These are phyloP conservation scores for Trichoderma gracile DNA, from an alignment of 2,329 filamentous ascomycete genomes.

Conservation along the genomic window DNA sequence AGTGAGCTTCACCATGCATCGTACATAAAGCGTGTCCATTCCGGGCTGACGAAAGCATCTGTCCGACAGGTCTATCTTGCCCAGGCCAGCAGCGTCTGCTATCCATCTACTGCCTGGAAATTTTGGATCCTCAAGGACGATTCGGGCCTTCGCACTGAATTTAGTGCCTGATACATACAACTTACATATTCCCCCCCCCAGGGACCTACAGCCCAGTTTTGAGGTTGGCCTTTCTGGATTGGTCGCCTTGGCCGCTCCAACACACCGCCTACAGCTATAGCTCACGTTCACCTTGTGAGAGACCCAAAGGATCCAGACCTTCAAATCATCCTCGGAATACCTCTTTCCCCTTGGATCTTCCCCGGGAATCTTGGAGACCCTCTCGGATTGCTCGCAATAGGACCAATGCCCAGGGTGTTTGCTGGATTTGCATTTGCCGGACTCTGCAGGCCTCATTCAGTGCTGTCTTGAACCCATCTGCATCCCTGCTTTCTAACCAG, in stretches of 20 bases:
- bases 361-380: constrained; percentile 13
- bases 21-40: constrained; percentile 26
- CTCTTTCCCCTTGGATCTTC: constrained; percentile 22
- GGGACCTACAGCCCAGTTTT: constrained; percentile 18
- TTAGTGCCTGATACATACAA: constrained; percentile 26
- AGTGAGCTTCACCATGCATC: constrained; percentile 26
- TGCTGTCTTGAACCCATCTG: constrained; percentile 4
- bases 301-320: constrained; percentile 20
- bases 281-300: constrained; percentile 18
- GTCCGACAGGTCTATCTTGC: constrained; percentile 26
- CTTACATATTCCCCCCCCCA: constrained; percentile 17
- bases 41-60: constrained; percentile 25
- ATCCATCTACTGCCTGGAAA: constrained; percentile 20
- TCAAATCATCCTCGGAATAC: constrained; percentile 17
- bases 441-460: constrained; percentile 19
- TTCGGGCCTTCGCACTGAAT: constrained; percentile 27
- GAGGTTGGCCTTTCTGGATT: constrained; percentile 25
- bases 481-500: constrained; percentile 5
- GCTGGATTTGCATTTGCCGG: constrained; percentile 25
- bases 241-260: constrained; percentile 23
- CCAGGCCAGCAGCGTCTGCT: constrained; percentile 19
- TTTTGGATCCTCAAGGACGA: constrained; percentile 25
- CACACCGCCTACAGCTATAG: constrained; percentile 26
- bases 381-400: constrained; percentile 23
- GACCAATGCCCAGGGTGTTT: constrained; percentile 25